Percentiles rank a stretch among this genome's conserved stretches.
These are phyloP conservation scores for Microbotryum violaceum DNA, from an alignment of 1,284 basidiomycete genomes.

Conservation along the genomic window DNA sequence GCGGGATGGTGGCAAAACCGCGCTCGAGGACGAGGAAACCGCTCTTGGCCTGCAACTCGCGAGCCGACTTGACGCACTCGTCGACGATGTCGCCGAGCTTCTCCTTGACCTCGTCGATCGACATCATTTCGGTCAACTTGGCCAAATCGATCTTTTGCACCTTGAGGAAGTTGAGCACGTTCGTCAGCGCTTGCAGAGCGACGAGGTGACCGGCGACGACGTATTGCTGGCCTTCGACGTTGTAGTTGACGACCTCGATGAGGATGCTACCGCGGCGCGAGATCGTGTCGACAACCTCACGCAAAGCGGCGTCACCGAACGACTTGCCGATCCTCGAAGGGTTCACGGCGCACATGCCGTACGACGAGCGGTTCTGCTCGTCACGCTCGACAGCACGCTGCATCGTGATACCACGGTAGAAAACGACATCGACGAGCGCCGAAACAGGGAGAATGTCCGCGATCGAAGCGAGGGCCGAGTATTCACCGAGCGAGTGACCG, in stretches of 20 bases:
- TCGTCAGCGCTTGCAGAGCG: constrained; percentile 81
- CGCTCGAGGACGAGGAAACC: constrained; percentile 93
- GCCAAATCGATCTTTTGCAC: constrained; percentile 92
- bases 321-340: constrained; percentile 88
- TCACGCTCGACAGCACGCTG: constrained; percentile 96
- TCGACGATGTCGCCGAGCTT: constrained; percentile 86
- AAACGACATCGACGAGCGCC: constrained; percentile 85
- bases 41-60: constrained; percentile 66
- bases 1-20: constrained; percentile 81
- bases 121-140: constrained; percentile 78
- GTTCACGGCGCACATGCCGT: constrained; percentile 98
- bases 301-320: constrained; percentile 77
- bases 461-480: constrained; percentile 93
- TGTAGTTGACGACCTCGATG: constrained; percentile 94
- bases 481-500: constrained; percentile 96
- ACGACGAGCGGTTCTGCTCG: constrained; percentile 82
- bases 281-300: constrained; percentile 91
- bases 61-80: constrained; percentile 65
- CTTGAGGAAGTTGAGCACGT: constrained; percentile 90
- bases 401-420: constrained; percentile 99
- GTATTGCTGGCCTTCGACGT: constrained; percentile 94
- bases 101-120: constrained; percentile 80
- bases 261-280: constrained; percentile 66
- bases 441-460: constrained; percentile 93
- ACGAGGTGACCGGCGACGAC: constrained; percentile 94